Conservation (phyloP, 2,329 filamentous ascomycete species). For the Trichoderma simmonsii region DNA sequence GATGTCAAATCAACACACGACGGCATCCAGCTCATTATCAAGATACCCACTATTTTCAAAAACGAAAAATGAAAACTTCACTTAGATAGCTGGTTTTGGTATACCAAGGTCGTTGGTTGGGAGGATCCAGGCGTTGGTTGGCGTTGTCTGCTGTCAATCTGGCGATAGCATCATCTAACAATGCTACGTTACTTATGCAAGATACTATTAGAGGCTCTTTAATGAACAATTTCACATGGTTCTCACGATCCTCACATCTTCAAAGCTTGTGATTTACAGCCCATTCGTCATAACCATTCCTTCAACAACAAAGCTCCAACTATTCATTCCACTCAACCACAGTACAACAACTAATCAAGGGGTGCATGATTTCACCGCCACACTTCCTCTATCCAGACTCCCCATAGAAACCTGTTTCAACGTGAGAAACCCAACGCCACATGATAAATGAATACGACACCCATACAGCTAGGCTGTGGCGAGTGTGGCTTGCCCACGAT, state of each 20-base stretch:
- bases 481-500: constrained; percentile 1
- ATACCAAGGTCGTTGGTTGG: not conserved
- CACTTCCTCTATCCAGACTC: not conserved
- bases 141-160: not conserved
- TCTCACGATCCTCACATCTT: not conserved
- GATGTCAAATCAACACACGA: constrained; percentile 58
- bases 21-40: constrained; percentile 55
- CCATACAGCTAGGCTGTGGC: constrained; percentile 7
- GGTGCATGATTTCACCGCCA: constrained; percentile 1
- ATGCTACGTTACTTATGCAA: not conserved
- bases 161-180: constrained; percentile 1
- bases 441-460: constrained; percentile 15
- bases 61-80: constrained; percentile 22
- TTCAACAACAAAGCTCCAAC: not conserved
- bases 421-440: not conserved
- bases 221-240: not conserved
- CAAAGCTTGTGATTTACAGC: not conserved
- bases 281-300: not conserved
- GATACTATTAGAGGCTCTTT: not conserved
- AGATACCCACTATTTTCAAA: constrained; percentile 55
- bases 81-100: not conserved
- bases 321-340: not conserved
- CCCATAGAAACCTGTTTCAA: constrained; percentile 7
- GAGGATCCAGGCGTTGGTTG: not conserved
- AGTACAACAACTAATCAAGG: not conserved